Conservation (phyloP, 805 yeast genomes). For the Yarrowia sp. region DNA sequence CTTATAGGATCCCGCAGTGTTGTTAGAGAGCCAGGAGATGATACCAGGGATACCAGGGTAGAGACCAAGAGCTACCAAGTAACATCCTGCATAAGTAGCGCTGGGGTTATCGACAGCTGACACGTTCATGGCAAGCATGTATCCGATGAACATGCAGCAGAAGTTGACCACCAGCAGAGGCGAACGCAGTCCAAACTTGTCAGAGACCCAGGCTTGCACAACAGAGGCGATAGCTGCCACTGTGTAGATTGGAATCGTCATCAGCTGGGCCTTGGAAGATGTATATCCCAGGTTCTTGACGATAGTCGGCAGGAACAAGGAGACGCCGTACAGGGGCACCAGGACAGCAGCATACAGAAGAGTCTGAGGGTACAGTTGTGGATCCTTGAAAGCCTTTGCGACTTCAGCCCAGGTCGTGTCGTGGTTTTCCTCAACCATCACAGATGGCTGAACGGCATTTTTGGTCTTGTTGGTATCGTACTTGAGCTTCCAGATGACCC, state of each 20-base stretch:
- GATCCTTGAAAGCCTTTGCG: constrained; percentile 49
- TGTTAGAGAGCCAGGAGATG: constrained; percentile 59
- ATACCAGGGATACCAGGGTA: constrained; percentile 60
- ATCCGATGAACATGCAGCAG: constrained; percentile 40
- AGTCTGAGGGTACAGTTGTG: constrained; percentile 50
- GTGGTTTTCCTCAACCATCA: constrained; percentile 44
- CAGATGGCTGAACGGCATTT: not conserved
- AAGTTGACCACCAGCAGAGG: constrained; percentile 34
- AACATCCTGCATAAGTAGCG: constrained; percentile 52
- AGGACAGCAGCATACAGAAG: constrained; percentile 53
- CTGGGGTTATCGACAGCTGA: constrained; percentile 35
- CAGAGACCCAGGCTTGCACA: constrained; percentile 32
- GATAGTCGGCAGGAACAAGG: constrained; percentile 57
- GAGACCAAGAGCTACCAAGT: constrained; percentile 52
- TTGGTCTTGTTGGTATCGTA: constrained; percentile 13
- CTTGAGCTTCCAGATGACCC: constrained; percentile 37
- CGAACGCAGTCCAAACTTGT: constrained; percentile 39
- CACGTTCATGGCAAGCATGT: constrained; percentile 47
- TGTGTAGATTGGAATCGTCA: constrained; percentile 47
- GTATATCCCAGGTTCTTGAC: constrained; percentile 56
- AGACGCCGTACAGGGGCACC: constrained; percentile 58
- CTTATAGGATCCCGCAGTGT: constrained; percentile 55
- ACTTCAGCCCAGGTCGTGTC: constrained; percentile 33
- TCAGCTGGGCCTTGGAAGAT: constrained; percentile 53
- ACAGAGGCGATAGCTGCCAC: constrained; percentile 39